Evolutionary conservation across 1,139 yeast genomes (phyloP), one percentile per base, ranked within the genome.

Genomic region (Yamadazyma membranifaciens): DNA sequence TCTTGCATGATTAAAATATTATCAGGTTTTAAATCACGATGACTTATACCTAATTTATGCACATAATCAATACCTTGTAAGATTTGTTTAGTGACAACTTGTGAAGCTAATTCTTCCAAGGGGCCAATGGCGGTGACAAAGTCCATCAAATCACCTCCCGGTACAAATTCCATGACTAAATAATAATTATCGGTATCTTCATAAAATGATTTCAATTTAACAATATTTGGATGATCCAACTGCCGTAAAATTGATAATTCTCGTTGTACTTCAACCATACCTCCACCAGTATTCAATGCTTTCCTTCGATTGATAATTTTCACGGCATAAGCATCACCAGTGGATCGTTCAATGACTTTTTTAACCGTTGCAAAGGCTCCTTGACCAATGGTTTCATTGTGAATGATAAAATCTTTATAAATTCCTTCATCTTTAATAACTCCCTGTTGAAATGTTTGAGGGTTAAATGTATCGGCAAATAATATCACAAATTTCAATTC

Each of bases 81-180:
- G 3, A 92, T 82, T 60, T 92, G 98, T 48, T 79, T 78, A 1
- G 95, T 76, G 15, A 92, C 87, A 42, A 87, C 96, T 49, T 85
- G 81, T 4, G 92, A 85, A 2, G 95, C 95, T 39, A 81, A 89
- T 60, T 91, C 98, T 14, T 94, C 89, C 30, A 91, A 86, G 4
- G 94, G 80, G 1, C 97, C 97, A 60, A 87, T 85, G 2, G 91
- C 87, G 0, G 95, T 92, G 2, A 91, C 95, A 64, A 87, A 89
- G 63, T 82, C 98, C 98, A 92, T 92, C 45, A 92, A 67, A 60
- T 92, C 98, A n/a, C 98, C 98, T 9, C 97, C 97, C 1, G 95
- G 83, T 14, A 92, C 94, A 52, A 83, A 84, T 57, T 92, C 98
- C 97, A 92, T 91, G 4, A 92, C 91, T 47, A 92, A 71, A 58